These are phyloP conservation scores for Nemania diffusa DNA, from an alignment of 2,329 filamentous ascomycete genomes.

Conservation along the genomic window DNA sequence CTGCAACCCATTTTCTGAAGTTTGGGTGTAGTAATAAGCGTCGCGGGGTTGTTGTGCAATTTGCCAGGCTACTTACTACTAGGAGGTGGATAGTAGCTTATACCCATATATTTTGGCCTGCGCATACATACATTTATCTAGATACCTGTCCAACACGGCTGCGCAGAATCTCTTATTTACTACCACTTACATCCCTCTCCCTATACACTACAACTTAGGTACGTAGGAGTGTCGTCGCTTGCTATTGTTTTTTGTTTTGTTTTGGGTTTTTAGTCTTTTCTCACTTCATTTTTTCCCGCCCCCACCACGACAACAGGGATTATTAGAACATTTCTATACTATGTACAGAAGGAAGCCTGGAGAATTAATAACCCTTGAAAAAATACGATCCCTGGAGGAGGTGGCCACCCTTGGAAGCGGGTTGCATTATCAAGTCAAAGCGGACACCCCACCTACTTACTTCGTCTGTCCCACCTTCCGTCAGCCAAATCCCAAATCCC, in stretches of 20 bases:
- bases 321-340: not conserved
- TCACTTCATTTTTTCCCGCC: not conserved
- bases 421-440: constrained; percentile 32
- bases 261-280: no score
- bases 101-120: not conserved
- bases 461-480: constrained; percentile 27
- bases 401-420: not conserved
- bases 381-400: constrained; percentile 18
- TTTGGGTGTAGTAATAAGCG: not conserved
- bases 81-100: not conserved
- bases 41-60: not conserved
- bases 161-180: no score
- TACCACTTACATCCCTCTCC: no score
- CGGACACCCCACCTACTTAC: constrained; percentile 23
- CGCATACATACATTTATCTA: not conserved
- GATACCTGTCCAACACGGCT: no score
- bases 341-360: not conserved
- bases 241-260: no score
- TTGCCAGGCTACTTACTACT: not conserved
- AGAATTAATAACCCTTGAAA: constrained; percentile 11
- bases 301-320: not conserved
- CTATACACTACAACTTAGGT: no score
- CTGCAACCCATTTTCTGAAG: not conserved
- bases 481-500: constrained; percentile 25
- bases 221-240: no score